Base-by-base conservation (phyloP, 2,329 filamentous ascomycete genomes). In the Plectosphaerella cucumerina region DNA sequence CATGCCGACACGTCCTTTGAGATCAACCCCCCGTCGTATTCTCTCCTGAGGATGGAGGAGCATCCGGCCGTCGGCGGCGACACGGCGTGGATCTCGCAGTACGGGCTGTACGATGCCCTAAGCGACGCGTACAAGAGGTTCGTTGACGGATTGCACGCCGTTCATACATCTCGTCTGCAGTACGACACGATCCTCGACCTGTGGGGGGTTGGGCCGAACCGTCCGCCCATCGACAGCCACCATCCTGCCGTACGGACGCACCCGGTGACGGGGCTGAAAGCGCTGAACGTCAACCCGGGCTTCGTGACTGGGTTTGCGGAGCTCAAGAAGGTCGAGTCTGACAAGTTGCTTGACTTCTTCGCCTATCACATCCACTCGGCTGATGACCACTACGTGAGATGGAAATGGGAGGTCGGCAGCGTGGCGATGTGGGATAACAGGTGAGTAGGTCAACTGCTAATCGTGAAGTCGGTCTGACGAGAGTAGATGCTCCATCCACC, bases 361-460 rank as follows among this genome's bases (percentile, higher is more conserved):
- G 53, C 61, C 4, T 69, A 69, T 47, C 74, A 77, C 54, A 70
- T 78, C 23, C 74, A 77, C 55, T 70, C 72, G 0, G 74, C 73
- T 1, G 74, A 77, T 46, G 76, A 78, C 54, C 74, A 77, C 55
- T 67, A 67, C 21, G 74, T 78, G 6, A 63, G 75, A 3, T 77
- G 73, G 68, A 77, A 75, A 53, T 79, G 76, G 75, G 60, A 66
- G 0, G 70, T 73, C 6, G 75, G 75, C 1, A 72, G 70, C 26
- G 70, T 77, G 5, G 75, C 75, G 1, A 72, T 78, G 61, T 78
- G 75, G 75, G 76, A 79, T 50, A 78, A 78, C 54, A 58, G 71
- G 63, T 68, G 31, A 14, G 44, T 51, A 37, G 21, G 47, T 8
- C 11, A 6, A n/a, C 6, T n/a, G n/a, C 5, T 8, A 14, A 5